Evolutionary conservation across 2,329 filamentous ascomycete genomes (phyloP).

Genomic region (Cryphonectria naterciae): DNA sequence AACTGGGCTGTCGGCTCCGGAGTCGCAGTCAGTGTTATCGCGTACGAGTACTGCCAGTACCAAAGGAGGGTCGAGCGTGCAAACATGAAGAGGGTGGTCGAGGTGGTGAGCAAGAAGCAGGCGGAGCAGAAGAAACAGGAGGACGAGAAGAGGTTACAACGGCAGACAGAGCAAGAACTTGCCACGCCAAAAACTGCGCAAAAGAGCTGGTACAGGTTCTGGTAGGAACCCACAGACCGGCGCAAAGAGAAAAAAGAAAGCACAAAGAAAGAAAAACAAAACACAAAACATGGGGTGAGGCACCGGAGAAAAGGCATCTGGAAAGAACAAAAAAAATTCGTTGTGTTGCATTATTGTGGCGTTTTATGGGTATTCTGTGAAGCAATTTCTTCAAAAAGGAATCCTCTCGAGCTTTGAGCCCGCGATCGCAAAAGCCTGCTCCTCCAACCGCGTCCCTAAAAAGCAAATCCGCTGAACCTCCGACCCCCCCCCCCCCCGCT

Average conservation of each 20-base stretch:
- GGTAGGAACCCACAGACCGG: constrained; percentile 42
- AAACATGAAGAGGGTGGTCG: constrained; percentile 83
- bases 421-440: not conserved
- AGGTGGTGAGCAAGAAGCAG: constrained; percentile 77
- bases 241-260: not conserved
- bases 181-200: constrained; percentile 33
- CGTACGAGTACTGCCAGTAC: constrained; percentile 85
- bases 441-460: not conserved
- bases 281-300: constrained; percentile 25
- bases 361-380: constrained; percentile 20
- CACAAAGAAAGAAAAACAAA: not conserved
- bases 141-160: constrained; percentile 48
- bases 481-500: no score
- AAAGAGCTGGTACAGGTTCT: constrained; percentile 61
- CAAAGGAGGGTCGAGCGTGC: constrained; percentile 73
- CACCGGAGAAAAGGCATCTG: constrained; percentile 2
- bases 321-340: not conserved
- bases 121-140: constrained; percentile 58
- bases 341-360: constrained; percentile 9
- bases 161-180: constrained; percentile 40
- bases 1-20: constrained; percentile 89
- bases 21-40: constrained; percentile 67
- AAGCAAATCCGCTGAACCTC: not conserved
- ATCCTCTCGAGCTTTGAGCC: not conserved
- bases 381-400: constrained; percentile 8